Evolutionary conservation across 495 filamentous ascomycete species (phyloP).

Genomic region (Hyaloscypha bicolor): DNA sequence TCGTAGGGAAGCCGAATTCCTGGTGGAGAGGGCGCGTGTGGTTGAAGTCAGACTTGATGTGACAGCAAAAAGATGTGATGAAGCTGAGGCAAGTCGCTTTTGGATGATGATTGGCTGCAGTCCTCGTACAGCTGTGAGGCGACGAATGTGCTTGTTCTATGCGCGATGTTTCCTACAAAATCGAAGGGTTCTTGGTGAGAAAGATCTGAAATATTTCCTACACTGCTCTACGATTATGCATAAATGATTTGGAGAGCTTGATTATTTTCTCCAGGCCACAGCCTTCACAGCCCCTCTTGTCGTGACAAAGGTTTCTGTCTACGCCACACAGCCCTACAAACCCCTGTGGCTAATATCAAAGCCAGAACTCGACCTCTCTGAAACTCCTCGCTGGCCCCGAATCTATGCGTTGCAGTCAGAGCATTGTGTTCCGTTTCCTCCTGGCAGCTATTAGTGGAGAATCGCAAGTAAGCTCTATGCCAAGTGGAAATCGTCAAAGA

Average conservation of each 20-base stretch:
- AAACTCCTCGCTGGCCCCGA: neutral
- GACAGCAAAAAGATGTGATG: neutral
- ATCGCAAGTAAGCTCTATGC: neutral
- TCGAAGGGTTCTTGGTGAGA: neutral
- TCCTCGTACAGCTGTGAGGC: neutral
- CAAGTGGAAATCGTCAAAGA: neutral
- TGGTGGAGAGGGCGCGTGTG: neutral
- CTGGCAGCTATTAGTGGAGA: neutral
- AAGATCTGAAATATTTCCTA: neutral
- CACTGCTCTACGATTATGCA: neutral
- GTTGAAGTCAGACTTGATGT: neutral
- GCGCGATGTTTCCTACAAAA: neutral
- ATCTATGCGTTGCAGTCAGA: neutral
- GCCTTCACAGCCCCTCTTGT: neutral
- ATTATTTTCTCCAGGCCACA: neutral
- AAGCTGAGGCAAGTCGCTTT: neutral
- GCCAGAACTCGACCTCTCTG: neutral
- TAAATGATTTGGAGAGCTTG: neutral
- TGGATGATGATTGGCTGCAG: neutral
- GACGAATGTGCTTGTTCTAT: neutral
- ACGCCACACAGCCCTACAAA: constrained; percentile 8
- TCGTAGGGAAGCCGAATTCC: neutral
- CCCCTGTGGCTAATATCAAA: constrained; percentile 2
- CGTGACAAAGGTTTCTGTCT: neutral
- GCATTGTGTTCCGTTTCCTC: neutral